These are phyloP conservation scores for Pleodorina starrii DNA, from an alignment of 139 green algal genomes.

Conservation along the genomic window DNA sequence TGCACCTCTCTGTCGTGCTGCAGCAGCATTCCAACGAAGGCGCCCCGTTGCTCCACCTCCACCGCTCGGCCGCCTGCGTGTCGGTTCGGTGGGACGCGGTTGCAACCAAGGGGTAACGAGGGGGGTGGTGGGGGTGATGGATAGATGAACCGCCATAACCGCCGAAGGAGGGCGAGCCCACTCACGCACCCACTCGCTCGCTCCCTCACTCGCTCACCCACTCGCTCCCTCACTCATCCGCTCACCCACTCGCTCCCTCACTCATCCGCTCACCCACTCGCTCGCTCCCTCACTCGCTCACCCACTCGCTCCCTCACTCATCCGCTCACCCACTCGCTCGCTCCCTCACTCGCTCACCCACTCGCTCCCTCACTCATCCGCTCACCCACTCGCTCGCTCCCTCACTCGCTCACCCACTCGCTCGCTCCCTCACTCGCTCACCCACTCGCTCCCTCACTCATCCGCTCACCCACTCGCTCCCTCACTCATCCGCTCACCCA, in stretches of 20 bases:
- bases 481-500: no score
- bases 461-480: neutral
- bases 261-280: neutral
- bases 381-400: constrained; percentile 52
- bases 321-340: no score
- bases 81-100: neutral
- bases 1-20: neutral
- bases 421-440: no score
- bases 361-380: neutral
- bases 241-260: neutral
- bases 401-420: constrained; percentile 75
- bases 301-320: neutral
- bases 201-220: neutral
- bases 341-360: neutral
- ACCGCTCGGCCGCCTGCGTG: neutral
- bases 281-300: neutral
- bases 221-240: neutral
- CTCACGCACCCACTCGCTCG: neutral
- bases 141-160: neutral
- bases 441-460: neutral
- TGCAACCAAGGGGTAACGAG: no score
- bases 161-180: neutral
- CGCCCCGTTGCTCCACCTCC: neutral
- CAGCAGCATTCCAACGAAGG: neutral
- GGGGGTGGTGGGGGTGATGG: no score